Conservation (phyloP, 345 rosid genomes). For the Citrus australasica region DNA sequence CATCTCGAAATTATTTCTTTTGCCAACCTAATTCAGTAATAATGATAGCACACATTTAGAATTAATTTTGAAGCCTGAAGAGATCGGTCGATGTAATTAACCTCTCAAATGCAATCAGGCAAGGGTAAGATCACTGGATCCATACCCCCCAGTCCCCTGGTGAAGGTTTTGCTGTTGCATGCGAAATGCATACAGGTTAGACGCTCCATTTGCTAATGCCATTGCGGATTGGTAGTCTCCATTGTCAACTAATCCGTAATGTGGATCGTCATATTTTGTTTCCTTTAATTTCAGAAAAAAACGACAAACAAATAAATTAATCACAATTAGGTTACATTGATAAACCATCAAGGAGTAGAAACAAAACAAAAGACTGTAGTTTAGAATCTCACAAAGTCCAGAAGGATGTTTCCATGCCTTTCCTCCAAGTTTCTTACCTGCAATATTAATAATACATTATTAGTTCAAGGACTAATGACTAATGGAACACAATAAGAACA, state of each 20-base stretch:
- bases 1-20: neutral
- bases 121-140: constrained; percentile 34
- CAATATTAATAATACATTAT: neutral
- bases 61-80: neutral
- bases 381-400: constrained; percentile 29
- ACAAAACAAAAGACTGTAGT: neutral
- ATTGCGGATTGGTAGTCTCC: constrained; percentile 34
- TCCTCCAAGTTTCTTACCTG: constrained; percentile 43
- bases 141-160: constrained; percentile 19
- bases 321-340: neutral
- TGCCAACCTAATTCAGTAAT: neutral
- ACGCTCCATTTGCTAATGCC: constrained; percentile 32
- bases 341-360: neutral
- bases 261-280: constrained; percentile 35
- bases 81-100: neutral
- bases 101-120: constrained; percentile 15
- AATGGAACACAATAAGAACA: neutral
- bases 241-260: constrained; percentile 32
- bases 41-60: neutral
- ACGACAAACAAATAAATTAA: neutral
- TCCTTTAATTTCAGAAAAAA: constrained; percentile 23
- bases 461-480: neutral
- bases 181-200: constrained; percentile 36
- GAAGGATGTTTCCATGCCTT: constrained; percentile 35
- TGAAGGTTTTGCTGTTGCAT: constrained; percentile 23